Percentiles rank a stretch among this genome's conserved stretches.
Conservation (phyloP, 352 stramenopile species). For the Pythium periplocum region DNA sequence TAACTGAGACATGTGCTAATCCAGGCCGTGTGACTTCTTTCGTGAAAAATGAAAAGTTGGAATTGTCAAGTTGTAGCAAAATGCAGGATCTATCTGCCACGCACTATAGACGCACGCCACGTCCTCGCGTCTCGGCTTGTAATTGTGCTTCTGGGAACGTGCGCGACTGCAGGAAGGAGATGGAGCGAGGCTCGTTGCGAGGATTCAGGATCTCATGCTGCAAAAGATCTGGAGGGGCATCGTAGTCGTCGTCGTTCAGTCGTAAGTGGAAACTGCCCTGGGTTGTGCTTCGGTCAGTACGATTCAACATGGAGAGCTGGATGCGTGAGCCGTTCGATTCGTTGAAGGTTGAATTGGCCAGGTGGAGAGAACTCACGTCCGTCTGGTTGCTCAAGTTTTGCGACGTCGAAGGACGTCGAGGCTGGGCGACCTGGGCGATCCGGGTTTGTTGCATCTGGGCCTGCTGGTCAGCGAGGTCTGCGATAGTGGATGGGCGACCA, state of each 20-base stretch:
- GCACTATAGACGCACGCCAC: conserved; percentile 6
- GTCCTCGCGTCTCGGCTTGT: conserved; percentile 44
- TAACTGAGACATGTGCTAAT: too few species aligned
- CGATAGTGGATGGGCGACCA: conserved; percentile 14
- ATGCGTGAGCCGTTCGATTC: conserved; percentile 5
- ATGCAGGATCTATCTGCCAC: too few species aligned
- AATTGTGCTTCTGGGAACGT: conserved; percentile 67
- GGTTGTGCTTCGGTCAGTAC: conserved; percentile 31
- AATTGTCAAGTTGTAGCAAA: too few species aligned
- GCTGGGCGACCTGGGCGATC: conserved; percentile 32
- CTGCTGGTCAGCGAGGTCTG: conserved; percentile 22
- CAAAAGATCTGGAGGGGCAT: conserved; percentile 14
- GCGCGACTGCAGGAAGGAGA: conserved; percentile 70
- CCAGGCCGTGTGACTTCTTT: too few species aligned
- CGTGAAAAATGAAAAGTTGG: too few species aligned
- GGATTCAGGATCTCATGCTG: conserved; percentile 45
- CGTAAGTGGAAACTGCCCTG: conserved; percentile 12
- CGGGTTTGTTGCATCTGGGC: conserved; percentile 51
- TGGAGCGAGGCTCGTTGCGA: conserved; percentile 44
- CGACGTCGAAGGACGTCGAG: conserved; percentile 3
- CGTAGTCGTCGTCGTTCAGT: conserved; percentile 11
- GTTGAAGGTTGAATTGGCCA: conserved; percentile 3
- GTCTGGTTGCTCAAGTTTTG: conserved; percentile 1
- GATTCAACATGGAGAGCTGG: conserved; percentile 4
- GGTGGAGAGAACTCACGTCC: not conserved